A percentile compares a stretch with the other conserved stretches of the same genome.
These are phyloP conservation scores for Saxophila tyrrhenica DNA, from an alignment of 495 filamentous ascomycete genomes.

Conservation along the genomic window DNA sequence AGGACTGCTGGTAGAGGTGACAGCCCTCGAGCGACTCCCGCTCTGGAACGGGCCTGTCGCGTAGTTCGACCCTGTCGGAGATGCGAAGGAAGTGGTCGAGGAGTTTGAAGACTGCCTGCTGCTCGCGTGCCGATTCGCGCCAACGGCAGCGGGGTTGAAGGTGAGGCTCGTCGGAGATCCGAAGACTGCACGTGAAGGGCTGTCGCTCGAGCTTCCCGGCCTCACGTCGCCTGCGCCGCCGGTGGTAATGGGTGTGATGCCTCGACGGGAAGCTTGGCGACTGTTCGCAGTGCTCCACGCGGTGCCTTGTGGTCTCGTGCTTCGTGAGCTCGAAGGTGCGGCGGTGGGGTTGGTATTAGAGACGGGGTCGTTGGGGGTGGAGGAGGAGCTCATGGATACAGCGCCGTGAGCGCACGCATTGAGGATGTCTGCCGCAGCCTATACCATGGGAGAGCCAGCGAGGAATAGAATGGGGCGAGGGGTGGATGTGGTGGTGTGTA, in stretches of 20 bases:
- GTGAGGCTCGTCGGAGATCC: constrained; percentile 38
- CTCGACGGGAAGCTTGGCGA: constrained; percentile 45
- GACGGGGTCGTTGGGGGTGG: constrained; percentile 3
- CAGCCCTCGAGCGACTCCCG: constrained; percentile 48
- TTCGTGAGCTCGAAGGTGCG: constrained; percentile 39
- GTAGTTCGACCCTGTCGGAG: constrained; percentile 38
- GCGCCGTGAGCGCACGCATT: constrained; percentile 16
- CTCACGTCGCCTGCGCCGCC: constrained; percentile 27
- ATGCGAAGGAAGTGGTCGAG: constrained; percentile 38
- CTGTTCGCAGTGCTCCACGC: constrained; percentile 47
- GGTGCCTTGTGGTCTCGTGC: constrained; percentile 46
- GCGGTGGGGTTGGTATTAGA: constrained; percentile 5
- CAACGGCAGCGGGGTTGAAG: constrained; percentile 43
- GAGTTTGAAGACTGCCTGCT: constrained; percentile 29
- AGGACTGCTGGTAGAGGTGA: constrained; percentile 49
- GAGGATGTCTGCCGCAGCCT: not conserved
- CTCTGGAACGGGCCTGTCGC: constrained; percentile 43
- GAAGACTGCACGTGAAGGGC: constrained; percentile 37
- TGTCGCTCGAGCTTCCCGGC: constrained; percentile 38
- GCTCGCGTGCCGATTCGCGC: constrained; percentile 37
- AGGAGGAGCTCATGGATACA: constrained; percentile 16
- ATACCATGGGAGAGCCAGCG: not conserved
- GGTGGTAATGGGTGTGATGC: constrained; percentile 52
- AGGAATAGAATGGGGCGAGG: not conserved
- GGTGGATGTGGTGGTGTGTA: constrained; percentile 1